Evolutionary conservation across 768 basidiomycete species (phyloP), one percentile per base, ranked within the genome.

Genomic region (Trametes coccinea): DNA sequence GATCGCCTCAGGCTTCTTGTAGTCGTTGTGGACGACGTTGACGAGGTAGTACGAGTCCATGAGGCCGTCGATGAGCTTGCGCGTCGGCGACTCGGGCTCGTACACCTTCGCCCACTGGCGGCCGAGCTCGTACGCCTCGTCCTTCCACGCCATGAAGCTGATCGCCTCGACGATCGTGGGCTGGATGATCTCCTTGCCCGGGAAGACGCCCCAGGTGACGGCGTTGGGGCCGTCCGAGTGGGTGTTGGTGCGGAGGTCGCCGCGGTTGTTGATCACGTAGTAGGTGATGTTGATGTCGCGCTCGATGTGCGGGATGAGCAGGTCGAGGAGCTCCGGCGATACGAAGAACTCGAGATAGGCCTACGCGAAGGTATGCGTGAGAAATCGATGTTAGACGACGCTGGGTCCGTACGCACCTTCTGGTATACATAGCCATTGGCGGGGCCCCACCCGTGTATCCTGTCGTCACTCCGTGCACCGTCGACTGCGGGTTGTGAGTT

Each of bases 71-170:
- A 97, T 89, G 63, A 95, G 77, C 69, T 88, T 85, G 56, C 87
- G 85, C 14, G 92, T 86, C 2, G 83, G 79, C 0, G 93, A 90
- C 37, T 82, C 86, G 33, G 85, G 76, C 52, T 93, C 92, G 71
- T 97, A 97, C 56, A 94, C 73, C 64, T 85, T 82, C 13, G 93
- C 91, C 95, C 95, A 98, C 75, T 95, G 93, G 46, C 82, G 78
- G 5, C 95, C 95, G 29, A 97, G 84, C 72, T 95, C 93, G 66
- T 85, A 98, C 8, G 95, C 95, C 73, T 98, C 95, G 68, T 98
- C 95, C 90, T 96, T 96, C 95, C 95, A 97, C 14, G 95, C 95
- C 91, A 96, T 95, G 81, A 97, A 97, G 71, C 93, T 95, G 68
- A 96, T 90, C 3, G 95, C 93, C 73, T 98, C 95, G 22, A 98